phyloP scores from a whole-genome alignment of 306 rosid species.

The Trifolium subterraneum region DNA sequence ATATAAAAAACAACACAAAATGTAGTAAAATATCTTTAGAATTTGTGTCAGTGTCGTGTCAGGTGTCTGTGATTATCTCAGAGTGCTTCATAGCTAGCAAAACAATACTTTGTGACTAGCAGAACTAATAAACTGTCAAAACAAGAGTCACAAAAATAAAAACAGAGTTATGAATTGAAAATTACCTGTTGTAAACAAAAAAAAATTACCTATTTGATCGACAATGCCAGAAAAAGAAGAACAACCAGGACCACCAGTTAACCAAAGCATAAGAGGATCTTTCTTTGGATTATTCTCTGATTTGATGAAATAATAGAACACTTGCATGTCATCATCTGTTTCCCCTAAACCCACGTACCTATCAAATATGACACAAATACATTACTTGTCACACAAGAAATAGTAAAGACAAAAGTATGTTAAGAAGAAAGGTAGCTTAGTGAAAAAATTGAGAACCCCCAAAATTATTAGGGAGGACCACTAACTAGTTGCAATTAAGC shows the following conservation, averaged over 20 bases:
- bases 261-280: constrained; percentile 75
- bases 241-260: constrained; percentile 76
- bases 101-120: too few relatives aligned
- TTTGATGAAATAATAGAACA: constrained; percentile 28
- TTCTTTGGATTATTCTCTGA: constrained; percentile 57
- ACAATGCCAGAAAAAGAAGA: constrained; percentile 48
- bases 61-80: too few relatives aligned
- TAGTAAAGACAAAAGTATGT: neutral
- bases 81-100: too few relatives aligned
- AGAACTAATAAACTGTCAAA: neutral
- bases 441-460: too few relatives aligned
- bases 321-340: constrained; percentile 30
- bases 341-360: constrained; percentile 22
- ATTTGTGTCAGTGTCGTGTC: too few relatives aligned
- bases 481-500: too few relatives aligned
- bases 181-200: too few relatives aligned
- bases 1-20: too few relatives aligned
- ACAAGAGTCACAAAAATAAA: neutral
- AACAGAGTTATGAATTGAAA: neutral
- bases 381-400: neutral
- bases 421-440: too few relatives aligned
- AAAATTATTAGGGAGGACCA: neutral
- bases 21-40: too few relatives aligned
- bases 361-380: neutral
- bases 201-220: constrained; percentile 51